These are phyloP conservation scores for Boletus reticuloceps DNA, from an alignment of 768 basidiomycete species.

Conservation along the genomic window DNA sequence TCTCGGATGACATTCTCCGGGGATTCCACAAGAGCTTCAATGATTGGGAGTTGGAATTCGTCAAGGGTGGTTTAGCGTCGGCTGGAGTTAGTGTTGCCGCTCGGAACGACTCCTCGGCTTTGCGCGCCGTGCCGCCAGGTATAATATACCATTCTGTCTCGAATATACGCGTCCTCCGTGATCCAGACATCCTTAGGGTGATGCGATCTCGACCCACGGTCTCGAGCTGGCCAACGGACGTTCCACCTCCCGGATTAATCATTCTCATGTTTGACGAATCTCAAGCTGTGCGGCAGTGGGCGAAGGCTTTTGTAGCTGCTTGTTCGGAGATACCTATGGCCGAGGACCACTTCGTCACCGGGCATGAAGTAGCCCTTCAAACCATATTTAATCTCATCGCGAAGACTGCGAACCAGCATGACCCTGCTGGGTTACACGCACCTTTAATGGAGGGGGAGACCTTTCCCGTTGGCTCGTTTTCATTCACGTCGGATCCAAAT, in stretches of 20 bases:
- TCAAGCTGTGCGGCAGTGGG: slow-evolving; percentile 56
- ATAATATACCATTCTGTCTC: slow-evolving; percentile 61
- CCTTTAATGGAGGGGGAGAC: slow-evolving; percentile 4
- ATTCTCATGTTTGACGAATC: slow-evolving; percentile 54
- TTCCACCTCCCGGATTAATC: slow-evolving; percentile 60
- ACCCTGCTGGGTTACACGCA: background rate
- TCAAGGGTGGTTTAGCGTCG: slow-evolving; percentile 46
- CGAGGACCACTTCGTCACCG: slow-evolving; percentile 42
- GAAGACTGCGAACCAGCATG: slow-evolving; percentile 6
- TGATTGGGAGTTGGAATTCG: slow-evolving; percentile 58
- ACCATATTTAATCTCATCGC: slow-evolving; percentile 32
- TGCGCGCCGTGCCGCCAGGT: slow-evolving; percentile 47
- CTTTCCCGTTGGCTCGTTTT: slow-evolving; percentile 5
- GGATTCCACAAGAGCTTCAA: slow-evolving; percentile 65
- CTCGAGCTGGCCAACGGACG: slow-evolving; percentile 53
- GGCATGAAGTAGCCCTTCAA: slow-evolving; percentile 47
- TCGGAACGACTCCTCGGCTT: slow-evolving; percentile 21
- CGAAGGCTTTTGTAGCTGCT: slow-evolving; percentile 44
- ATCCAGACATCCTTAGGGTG: slow-evolving; percentile 42
- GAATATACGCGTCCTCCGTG: slow-evolving; percentile 56
- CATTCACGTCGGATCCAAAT: slow-evolving; percentile 37
- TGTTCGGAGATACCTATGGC: slow-evolving; percentile 44
- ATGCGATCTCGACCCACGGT: slow-evolving; percentile 25
- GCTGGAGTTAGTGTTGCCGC: slow-evolving; percentile 20
- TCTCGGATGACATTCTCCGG: slow-evolving; percentile 45